Evolutionary conservation across 2,329 filamentous ascomycete species (phyloP).

Genomic region (Diaporthe australafricana): DNA sequence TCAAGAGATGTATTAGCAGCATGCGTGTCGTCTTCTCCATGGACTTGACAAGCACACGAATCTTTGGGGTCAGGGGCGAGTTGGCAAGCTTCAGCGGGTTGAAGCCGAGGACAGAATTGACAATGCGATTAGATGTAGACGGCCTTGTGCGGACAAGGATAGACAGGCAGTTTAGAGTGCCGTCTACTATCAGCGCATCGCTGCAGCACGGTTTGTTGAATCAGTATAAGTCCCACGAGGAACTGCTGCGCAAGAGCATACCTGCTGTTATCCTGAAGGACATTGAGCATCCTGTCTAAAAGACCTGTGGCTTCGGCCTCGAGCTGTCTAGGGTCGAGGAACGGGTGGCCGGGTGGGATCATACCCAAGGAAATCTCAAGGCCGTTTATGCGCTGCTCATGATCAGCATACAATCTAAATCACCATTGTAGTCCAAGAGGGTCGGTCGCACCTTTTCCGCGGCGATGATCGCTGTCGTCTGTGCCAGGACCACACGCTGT

Average conservation of each 20-base stretch:
- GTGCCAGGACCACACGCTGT: slow-evolving; percentile 90
- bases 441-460: slow-evolving; percentile 65
- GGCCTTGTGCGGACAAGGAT: slow-evolving; percentile 85
- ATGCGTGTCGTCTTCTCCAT: slow-evolving; percentile 94
- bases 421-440: slow-evolving; percentile 46
- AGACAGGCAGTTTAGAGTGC: slow-evolving; percentile 89
- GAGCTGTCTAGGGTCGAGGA: slow-evolving; percentile 82
- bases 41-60: slow-evolving; percentile 86
- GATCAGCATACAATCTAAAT: not conserved
- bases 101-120: slow-evolving; percentile 88
- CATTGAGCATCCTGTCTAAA: slow-evolving; percentile 85
- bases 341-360: slow-evolving; percentile 83
- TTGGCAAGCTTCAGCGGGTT: slow-evolving; percentile 88
- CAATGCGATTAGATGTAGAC: slow-evolving; percentile 83
- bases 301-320: slow-evolving; percentile 94
- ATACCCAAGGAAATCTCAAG: slow-evolving; percentile 89
- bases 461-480: slow-evolving; percentile 84
- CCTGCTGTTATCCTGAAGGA: slow-evolving; percentile 89
- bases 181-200: slow-evolving; percentile 89
- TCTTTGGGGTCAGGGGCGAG: slow-evolving; percentile 80
- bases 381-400: slow-evolving; percentile 69
- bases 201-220: slow-evolving; percentile 56
- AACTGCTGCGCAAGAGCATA: slow-evolving; percentile 55
- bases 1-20: slow-evolving; percentile 84
- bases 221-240: slow-evolving; percentile 39